phyloP scores from a whole-genome alignment of 805 yeast genomes.

The Teunomyces gatunensis region DNA sequence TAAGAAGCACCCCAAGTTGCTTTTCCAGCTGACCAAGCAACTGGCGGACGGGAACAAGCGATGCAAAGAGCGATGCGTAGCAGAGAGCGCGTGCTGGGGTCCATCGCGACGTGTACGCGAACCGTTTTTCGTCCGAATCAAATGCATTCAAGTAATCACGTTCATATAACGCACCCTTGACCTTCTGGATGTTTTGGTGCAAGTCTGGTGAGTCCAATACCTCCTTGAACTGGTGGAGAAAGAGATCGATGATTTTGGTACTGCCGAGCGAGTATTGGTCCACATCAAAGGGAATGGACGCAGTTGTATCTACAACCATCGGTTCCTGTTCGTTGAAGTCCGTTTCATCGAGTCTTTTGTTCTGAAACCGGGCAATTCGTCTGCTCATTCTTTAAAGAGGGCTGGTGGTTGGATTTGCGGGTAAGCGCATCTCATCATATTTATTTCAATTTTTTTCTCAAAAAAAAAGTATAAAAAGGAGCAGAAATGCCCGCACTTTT shows the following conservation, averaged over 20 bases:
- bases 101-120: slow-evolving; percentile 84
- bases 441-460: too few species aligned
- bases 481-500: neutral
- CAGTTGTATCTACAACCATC: slow-evolving; percentile 8
- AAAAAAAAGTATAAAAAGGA: slow-evolving; percentile 9
- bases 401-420: slow-evolving; percentile 8
- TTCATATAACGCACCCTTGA: slow-evolving; percentile 66
- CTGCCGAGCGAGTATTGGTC: slow-evolving; percentile 30
- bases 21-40: slow-evolving; percentile 30
- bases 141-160: slow-evolving; percentile 74
- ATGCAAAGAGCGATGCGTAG: slow-evolving; percentile 63
- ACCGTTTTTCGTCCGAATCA: slow-evolving; percentile 56
- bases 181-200: slow-evolving; percentile 54
- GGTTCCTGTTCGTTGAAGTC: slow-evolving; percentile 1
- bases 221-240: slow-evolving; percentile 28
- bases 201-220: slow-evolving; percentile 36
- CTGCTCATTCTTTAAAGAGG: slow-evolving; percentile 23
- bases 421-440: slow-evolving; percentile 7
- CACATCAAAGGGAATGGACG: slow-evolving; percentile 33
- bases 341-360: slow-evolving; percentile 14
- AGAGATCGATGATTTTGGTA: slow-evolving; percentile 35
- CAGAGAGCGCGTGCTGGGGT: slow-evolving; percentile 78
- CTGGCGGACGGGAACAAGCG: slow-evolving; percentile 42
- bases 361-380: slow-evolving; percentile 29
- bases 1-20: slow-evolving; percentile 47